These are phyloP conservation scores for Rhizophora mangle DNA, from an alignment of 345 rosid species.

Conservation along the genomic window DNA sequence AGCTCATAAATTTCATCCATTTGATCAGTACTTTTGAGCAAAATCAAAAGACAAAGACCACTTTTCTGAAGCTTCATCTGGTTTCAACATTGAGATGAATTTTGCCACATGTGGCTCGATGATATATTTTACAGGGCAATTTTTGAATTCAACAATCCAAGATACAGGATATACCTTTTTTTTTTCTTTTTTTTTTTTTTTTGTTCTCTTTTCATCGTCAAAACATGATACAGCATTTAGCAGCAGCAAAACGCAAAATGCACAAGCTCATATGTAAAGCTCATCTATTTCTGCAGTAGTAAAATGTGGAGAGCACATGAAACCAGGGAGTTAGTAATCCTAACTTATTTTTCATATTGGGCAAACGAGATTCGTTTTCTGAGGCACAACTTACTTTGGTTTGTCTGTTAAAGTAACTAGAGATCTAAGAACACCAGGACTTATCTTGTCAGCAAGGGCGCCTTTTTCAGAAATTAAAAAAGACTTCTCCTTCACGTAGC, in stretches of 20 bases:
- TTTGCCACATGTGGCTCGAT: background rate
- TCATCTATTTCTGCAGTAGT: background rate
- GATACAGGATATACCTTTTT: too few species aligned
- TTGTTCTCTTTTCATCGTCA: too few species aligned
- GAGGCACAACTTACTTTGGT: constrained; percentile 37
- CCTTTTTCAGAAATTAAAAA: constrained; percentile 60
- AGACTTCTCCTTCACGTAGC: constrained; percentile 72
- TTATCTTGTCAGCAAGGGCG: constrained; percentile 65
- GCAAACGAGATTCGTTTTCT: background rate
- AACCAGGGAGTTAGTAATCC: too few species aligned
- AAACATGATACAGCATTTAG: background rate
- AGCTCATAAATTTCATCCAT: too few species aligned
- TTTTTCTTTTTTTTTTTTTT: too few species aligned
- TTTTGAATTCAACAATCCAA: background rate
- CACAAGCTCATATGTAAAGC: background rate
- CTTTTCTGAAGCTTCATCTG: too few species aligned
- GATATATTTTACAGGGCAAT: background rate
- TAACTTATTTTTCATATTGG: too few species aligned
- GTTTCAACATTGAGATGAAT: background rate
- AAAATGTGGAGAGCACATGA: background rate
- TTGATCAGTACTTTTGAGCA: background rate
- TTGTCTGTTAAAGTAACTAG: constrained; percentile 59
- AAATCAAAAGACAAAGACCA: background rate
- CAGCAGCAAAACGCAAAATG: background rate
- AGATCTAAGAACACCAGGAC: constrained; percentile 62